Conservation (phyloP, 192 early-diverging fungal genomes). For the Geranomyces michiganensis region DNA sequence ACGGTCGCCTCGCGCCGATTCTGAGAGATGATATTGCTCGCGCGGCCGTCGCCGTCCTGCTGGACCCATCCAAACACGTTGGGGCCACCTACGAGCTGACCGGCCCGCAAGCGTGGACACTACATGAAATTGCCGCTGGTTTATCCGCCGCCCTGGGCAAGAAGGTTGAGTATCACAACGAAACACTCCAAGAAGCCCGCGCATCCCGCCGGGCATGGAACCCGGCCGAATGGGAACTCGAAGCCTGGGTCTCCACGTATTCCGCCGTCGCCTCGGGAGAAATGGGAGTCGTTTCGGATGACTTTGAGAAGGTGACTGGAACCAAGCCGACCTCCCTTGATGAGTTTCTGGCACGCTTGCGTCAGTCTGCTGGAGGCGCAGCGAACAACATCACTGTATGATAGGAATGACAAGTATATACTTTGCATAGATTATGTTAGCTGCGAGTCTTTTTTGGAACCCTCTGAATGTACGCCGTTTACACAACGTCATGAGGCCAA, state of each 20-base stretch:
- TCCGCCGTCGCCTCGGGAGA: neutral
- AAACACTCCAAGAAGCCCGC: neutral
- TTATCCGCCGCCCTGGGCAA: neutral
- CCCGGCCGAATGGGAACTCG: neutral
- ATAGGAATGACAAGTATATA: too few species aligned
- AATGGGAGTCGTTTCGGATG: neutral
- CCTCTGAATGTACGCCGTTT: too few species aligned
- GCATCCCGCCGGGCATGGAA: neutral
- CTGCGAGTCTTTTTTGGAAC: too few species aligned
- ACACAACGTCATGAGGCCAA: too few species aligned
- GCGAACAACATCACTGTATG: too few species aligned
- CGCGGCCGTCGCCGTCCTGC: too few species aligned
- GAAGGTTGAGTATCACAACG: neutral
- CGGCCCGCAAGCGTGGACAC: neutral
- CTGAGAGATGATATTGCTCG: too few species aligned
- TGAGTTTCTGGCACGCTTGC: neutral
- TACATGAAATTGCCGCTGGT: neutral
- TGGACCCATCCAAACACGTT: neutral
- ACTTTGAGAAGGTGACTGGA: neutral
- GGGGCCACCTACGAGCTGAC: neutral
- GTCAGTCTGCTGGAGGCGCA: too few species aligned
- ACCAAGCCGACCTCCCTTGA: neutral
- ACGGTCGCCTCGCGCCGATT: too few species aligned
- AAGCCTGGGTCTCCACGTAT: neutral
- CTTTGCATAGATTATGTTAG: too few species aligned